A percentile compares a stretch with the other conserved stretches of the same genome.
Evolutionary conservation across 1,284 basidiomycete genomes (phyloP).

Genomic region (Apiotrichum mycotoxinovorans): DNA sequence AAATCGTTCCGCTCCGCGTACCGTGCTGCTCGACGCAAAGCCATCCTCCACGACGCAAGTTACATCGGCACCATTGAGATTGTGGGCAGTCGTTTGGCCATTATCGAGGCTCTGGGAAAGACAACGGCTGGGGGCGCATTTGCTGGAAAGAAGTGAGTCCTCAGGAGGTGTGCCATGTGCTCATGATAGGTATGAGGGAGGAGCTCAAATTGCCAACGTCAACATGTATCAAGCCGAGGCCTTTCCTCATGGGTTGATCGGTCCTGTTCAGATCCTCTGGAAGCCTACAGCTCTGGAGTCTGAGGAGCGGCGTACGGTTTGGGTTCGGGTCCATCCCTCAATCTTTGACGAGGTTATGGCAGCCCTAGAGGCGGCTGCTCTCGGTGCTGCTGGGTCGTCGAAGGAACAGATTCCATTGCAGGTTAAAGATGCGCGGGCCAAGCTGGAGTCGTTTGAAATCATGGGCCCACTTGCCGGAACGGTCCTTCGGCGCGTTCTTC

Average conservation of each 20-base stretch:
- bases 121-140: slow-evolving; percentile 32
- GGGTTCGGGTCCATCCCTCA: slow-evolving; percentile 75
- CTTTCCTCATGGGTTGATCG: slow-evolving; percentile 69
- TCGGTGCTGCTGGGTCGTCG: neutral
- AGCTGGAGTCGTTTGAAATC: slow-evolving; percentile 76
- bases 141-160: slow-evolving; percentile 38
- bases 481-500: slow-evolving; percentile 68
- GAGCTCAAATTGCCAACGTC: slow-evolving; percentile 41
- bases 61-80: slow-evolving; percentile 74
- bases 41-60: slow-evolving; percentile 81
- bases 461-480: slow-evolving; percentile 78
- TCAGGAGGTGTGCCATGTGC: neutral
- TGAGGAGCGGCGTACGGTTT: slow-evolving; percentile 49
- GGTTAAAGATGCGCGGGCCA: slow-evolving; percentile 64
- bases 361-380: slow-evolving; percentile 54
- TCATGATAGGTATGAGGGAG: slow-evolving; percentile 59
- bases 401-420: slow-evolving; percentile 52
- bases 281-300: slow-evolving; percentile 42
- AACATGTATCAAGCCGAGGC: slow-evolving; percentile 41
- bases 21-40: slow-evolving; percentile 74
- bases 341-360: slow-evolving; percentile 60
- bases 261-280: slow-evolving; percentile 73
- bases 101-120: slow-evolving; percentile 57
- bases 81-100: slow-evolving; percentile 58
- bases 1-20: slow-evolving; percentile 85